phyloP scores from a whole-genome alignment of 345 rosid species.

The Populus simonii region DNA sequence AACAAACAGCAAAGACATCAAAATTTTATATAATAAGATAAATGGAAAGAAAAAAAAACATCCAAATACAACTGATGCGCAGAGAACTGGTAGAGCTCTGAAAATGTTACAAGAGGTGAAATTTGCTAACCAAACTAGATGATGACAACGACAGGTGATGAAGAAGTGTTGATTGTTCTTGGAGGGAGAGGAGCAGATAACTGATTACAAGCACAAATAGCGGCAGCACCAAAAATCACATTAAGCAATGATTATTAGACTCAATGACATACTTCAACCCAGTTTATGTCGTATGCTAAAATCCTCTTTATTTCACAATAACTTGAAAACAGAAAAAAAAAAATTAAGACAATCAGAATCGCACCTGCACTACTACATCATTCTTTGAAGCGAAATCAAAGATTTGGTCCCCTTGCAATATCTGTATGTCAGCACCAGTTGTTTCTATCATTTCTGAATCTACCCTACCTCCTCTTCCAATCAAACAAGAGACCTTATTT shows the following conservation, averaged over 20 bases:
- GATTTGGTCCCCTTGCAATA: constrained; percentile 32
- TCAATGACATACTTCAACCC: no score
- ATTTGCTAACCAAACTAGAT: not conserved
- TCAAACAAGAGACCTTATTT: constrained; percentile 24
- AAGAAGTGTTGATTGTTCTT: not conserved
- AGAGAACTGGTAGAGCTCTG: not conserved
- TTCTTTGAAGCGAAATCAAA: constrained; percentile 28
- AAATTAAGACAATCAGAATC: not conserved
- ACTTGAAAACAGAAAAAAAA: not conserved
- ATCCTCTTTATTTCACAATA: not conserved
- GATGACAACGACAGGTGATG: not conserved
- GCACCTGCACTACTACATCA: constrained; percentile 55
- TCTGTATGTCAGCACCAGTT: constrained; percentile 42
- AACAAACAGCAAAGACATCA: no score
- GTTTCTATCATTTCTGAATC: constrained; percentile 30
- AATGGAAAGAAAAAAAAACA: not conserved
- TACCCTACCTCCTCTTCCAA: constrained; percentile 19
- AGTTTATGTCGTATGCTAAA: not conserved
- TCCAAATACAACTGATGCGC: not conserved
- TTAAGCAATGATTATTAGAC: no score
- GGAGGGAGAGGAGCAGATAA: no score
- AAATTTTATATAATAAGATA: not conserved
- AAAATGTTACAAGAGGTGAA: not conserved
- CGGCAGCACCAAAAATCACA: no score
- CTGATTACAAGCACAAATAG: no score